Evolutionary conservation across 345 rosid species (phyloP).

Genomic region (Physaria fendleri): DNA sequence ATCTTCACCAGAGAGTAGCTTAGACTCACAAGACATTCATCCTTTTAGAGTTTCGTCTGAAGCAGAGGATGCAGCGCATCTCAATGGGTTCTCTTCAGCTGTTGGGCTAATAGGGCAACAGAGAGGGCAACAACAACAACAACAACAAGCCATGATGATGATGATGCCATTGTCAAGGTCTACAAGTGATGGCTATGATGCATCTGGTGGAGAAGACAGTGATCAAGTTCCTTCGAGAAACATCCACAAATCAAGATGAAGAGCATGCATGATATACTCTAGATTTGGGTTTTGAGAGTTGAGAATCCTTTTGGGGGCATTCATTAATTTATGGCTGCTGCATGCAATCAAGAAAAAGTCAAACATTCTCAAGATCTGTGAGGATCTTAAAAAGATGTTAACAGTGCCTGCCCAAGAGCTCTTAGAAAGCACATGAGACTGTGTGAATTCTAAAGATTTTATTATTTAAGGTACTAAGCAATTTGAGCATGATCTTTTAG

Average conservation of each 20-base stretch:
- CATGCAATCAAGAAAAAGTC: conserved; percentile 3
- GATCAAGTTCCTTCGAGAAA: conserved; percentile 80
- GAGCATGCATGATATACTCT: not conserved
- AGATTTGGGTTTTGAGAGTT: conserved; percentile 1
- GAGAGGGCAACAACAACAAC: conserved; percentile 32
- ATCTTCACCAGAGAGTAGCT: conserved; percentile 96
- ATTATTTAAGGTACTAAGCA: not conserved
- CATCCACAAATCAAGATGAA: conserved; percentile 47
- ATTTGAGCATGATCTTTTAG: conserved; percentile 15
- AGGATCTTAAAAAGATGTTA: not conserved
- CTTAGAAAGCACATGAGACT: not conserved
- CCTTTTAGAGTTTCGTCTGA: conserved; percentile 83
- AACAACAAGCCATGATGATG: conserved; percentile 34
- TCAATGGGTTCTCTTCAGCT: conserved; percentile 45
- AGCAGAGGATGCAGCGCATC: conserved; percentile 64
- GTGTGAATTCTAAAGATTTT: conserved; percentile 17
- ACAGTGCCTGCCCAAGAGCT: not conserved
- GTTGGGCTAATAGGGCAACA: conserved; percentile 27
- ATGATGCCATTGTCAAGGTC: conserved; percentile 85
- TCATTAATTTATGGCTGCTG: not conserved
- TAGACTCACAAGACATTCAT: conserved; percentile 87
- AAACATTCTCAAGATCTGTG: not conserved
- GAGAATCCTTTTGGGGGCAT: conserved; percentile 11
- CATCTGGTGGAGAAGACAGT: conserved; percentile 98
- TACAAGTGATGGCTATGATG: conserved; percentile 90